Evolutionary conservation across 441 rosid species (phyloP).

Genomic region (Isatis lusitanica): DNA sequence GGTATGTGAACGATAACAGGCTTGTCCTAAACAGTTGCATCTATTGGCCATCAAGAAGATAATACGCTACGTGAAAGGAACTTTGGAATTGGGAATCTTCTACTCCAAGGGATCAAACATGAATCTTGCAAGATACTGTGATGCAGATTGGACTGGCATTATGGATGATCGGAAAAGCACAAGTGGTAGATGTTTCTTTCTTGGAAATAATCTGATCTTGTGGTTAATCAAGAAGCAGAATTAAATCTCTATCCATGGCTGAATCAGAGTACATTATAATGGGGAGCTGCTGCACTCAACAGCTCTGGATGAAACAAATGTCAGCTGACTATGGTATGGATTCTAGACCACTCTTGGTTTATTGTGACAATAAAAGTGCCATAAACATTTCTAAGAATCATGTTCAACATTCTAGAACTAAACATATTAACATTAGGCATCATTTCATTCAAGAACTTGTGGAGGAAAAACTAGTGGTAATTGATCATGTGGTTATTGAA

Average conservation of each 20-base stretch:
- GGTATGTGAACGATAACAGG: background rate
- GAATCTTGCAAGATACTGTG: too few relatives aligned
- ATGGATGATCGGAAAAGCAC: too few relatives aligned
- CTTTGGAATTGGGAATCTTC: too few relatives aligned
- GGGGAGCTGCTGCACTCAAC: background rate
- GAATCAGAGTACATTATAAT: background rate
- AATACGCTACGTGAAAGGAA: too few relatives aligned
- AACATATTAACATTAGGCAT: background rate
- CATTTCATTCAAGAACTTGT: too few relatives aligned
- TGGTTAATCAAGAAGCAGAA: too few relatives aligned
- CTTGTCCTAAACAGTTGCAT: background rate
- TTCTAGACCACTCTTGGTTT: background rate
- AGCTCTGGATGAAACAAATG: background rate
- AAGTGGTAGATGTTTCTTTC: too few relatives aligned
- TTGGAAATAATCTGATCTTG: too few relatives aligned
- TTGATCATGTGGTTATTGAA: background rate
- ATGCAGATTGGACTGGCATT: too few relatives aligned
- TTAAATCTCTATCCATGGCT: background rate
- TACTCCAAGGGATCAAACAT: too few relatives aligned
- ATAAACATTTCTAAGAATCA: background rate
- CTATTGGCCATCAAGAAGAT: background rate
- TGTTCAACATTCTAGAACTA: background rate
- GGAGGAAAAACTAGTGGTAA: background rate
- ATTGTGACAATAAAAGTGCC: background rate
- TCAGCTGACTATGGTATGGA: background rate